These are phyloP conservation scores for Populus alba DNA, from an alignment of 345 rosid genomes.

Conservation along the genomic window DNA sequence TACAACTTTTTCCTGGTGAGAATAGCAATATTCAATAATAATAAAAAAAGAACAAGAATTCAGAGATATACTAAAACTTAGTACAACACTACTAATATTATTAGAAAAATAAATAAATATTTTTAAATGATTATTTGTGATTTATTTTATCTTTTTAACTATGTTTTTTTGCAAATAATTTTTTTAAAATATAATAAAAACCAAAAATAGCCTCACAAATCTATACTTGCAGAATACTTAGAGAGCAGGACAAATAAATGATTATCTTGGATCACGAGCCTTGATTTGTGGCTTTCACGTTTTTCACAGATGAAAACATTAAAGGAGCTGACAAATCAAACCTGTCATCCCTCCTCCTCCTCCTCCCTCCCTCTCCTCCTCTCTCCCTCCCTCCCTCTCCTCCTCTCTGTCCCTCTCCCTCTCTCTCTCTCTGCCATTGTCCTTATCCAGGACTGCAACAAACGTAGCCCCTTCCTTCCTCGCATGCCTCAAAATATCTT, in stretches of 20 bases:
- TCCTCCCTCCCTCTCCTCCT: too few relatives aligned
- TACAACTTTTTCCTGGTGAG: too few relatives aligned
- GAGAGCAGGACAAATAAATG: background rate
- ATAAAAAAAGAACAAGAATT: too few relatives aligned
- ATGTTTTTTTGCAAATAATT: too few relatives aligned
- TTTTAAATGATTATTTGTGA: too few relatives aligned
- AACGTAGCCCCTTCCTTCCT: background rate
- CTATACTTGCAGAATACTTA: background rate
- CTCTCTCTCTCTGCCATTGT: background rate
- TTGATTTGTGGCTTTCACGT: constrained; percentile 34
- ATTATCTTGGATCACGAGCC: constrained; percentile 37
- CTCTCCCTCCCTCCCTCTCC: background rate
- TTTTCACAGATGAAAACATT: background rate
- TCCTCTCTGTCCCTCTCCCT: too few relatives aligned
- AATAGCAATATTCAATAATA: too few relatives aligned
- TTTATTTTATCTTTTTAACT: too few relatives aligned
- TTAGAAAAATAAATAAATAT: too few relatives aligned
- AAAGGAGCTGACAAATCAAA: background rate
- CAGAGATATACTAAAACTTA: too few relatives aligned
- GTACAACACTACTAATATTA: too few relatives aligned
- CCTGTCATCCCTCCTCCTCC: background rate
- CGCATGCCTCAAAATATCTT: background rate
- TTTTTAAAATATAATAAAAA: too few relatives aligned
- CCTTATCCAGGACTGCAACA: constrained; percentile 1
- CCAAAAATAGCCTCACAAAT: background rate